These are phyloP conservation scores for Neoboletus magnificus DNA, from an alignment of 768 basidiomycete species.

Conservation along the genomic window DNA sequence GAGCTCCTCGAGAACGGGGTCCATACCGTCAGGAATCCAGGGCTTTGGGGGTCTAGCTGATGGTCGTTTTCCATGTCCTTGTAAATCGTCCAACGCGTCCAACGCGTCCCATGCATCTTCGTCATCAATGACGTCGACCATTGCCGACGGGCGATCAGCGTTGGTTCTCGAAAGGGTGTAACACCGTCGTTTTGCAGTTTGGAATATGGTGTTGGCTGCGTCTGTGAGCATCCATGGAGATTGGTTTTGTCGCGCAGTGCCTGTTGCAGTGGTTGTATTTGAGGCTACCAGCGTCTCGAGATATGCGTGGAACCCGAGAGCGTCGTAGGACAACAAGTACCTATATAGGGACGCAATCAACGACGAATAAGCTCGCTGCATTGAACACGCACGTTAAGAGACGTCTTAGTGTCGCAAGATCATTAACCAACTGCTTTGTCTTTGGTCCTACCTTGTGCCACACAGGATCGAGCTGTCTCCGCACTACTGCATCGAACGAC, in stretches of 20 bases:
- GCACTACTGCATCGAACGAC: conserved; percentile 86
- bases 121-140: conserved; percentile 50
- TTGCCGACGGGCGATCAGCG: conserved; percentile 21
- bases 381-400: conserved; percentile 64
- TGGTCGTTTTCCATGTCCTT: conserved; percentile 10
- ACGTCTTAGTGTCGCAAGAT: conserved; percentile 80
- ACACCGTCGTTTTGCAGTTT: conserved; percentile 75
- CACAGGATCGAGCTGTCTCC: conserved; percentile 85
- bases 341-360: conserved; percentile 2
- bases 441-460: conserved; percentile 96
- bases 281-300: conserved; percentile 82
- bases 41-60: conserved; percentile 14
- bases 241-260: conserved; percentile 60
- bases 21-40: conserved; percentile 76
- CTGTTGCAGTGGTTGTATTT: conserved; percentile 46
- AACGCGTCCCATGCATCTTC: conserved; percentile 75
- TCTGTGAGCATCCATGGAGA: conserved; percentile 92
- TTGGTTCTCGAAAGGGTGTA: conserved; percentile 49
- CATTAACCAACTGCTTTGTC: conserved; percentile 88
- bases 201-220: conserved; percentile 84
- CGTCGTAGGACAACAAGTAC: conserved; percentile 86
- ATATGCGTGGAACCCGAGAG: conserved; percentile 86
- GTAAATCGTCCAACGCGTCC: conserved; percentile 62
- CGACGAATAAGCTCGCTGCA: background rate
- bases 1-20: conserved; percentile 87